phyloP scores from a whole-genome alignment of 2,329 filamentous ascomycete species.

The Aureobasidium pullulans region DNA sequence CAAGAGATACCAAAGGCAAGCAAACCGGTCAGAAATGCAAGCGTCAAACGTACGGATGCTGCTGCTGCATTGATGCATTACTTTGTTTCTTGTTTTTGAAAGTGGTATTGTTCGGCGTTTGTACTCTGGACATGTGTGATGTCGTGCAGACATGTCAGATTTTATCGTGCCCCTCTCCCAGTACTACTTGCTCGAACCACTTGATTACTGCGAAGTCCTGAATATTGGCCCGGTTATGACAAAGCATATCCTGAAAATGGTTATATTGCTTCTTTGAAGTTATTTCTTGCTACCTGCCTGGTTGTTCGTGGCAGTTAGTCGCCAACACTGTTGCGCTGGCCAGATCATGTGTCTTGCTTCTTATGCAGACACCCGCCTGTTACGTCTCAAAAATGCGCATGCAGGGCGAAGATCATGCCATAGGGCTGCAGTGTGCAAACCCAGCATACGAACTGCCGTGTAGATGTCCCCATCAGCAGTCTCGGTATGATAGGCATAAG shows the following conservation, averaged over 20 bases:
- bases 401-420: not conserved
- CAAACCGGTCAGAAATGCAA: not conserved
- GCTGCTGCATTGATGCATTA: not conserved
- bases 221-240: not conserved
- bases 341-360: not conserved
- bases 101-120: not conserved
- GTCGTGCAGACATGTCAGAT: constrained; percentile 6
- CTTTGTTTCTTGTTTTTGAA: not conserved
- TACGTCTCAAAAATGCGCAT: not conserved
- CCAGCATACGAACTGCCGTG: constrained; percentile 1
- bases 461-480: constrained; percentile 1
- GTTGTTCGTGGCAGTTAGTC: too few species aligned
- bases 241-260: not conserved
- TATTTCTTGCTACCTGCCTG: not conserved
- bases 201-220: not conserved
- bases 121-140: not conserved
- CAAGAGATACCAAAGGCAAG: not conserved
- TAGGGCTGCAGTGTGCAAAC: not conserved
- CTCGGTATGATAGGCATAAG: too few species aligned
- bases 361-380: not conserved
- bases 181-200: not conserved
- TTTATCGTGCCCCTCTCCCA: not conserved
- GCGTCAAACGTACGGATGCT: not conserved
- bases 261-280: not conserved
- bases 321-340: not conserved